These are phyloP conservation scores for Fusarium paranaense DNA, from an alignment of 2,329 filamentous ascomycete species.

Conservation along the genomic window DNA sequence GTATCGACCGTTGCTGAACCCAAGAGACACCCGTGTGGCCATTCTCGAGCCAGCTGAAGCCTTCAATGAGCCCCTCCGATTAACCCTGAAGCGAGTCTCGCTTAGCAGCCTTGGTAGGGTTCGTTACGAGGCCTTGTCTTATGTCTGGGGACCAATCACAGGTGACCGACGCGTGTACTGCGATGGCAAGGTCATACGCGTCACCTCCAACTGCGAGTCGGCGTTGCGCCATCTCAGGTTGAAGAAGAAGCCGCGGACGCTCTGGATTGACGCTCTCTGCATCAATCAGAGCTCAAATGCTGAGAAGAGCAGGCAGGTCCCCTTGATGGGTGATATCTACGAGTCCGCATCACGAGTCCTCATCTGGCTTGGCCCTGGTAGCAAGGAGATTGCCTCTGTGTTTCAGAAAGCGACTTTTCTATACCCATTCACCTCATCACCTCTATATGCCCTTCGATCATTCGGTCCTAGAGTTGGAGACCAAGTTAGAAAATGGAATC, in stretches of 20 bases:
- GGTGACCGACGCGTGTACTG: constrained; percentile 21
- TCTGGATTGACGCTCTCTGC: constrained; percentile 45
- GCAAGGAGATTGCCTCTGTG: constrained; percentile 14
- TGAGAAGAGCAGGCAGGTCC: constrained; percentile 39
- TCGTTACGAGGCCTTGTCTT: constrained; percentile 36
- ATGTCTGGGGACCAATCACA: constrained; percentile 32
- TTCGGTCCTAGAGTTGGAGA: constrained; percentile 26
- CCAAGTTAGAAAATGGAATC: constrained; percentile 30
- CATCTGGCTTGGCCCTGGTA: constrained; percentile 39
- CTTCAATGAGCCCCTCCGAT: constrained; percentile 11
- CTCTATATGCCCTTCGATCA: constrained; percentile 17
- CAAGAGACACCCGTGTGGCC: constrained; percentile 14
- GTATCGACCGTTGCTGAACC: constrained; percentile 7
- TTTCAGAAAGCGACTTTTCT: constrained; percentile 41
- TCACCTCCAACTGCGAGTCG: constrained; percentile 32
- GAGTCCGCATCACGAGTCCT: constrained; percentile 36
- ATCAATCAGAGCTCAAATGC: constrained; percentile 35
- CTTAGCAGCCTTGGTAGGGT: constrained; percentile 1
- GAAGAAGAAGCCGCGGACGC: not conserved
- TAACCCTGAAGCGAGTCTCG: constrained; percentile 18
- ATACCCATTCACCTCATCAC: constrained; percentile 47
- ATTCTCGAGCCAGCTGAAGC: constrained; percentile 19
- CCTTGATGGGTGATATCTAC: constrained; percentile 39
- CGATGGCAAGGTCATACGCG: constrained; percentile 20
- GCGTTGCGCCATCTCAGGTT: constrained; percentile 26